Evolutionary conservation across 306 rosid species (phyloP), one percentile per base, ranked within the genome.

Genomic region (Dalbergia oliveri): DNA sequence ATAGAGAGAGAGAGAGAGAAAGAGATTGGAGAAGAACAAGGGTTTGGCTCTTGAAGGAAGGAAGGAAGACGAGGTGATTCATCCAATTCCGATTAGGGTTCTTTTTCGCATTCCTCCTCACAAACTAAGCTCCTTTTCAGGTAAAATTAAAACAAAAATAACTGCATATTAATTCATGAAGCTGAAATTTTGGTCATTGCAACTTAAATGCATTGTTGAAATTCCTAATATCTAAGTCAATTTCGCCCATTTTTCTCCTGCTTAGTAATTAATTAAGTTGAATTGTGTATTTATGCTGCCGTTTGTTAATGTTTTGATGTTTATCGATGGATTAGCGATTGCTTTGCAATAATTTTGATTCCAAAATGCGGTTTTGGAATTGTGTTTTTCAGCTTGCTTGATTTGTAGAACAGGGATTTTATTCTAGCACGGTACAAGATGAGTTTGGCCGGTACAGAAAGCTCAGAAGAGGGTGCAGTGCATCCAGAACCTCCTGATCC

Each of bases 401-500:
- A 65, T 70, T 4, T 56, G 63, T 76, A 69, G 78, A 58, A 16
- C 39, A 19, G 19, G 34, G 78, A 80, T 43, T 54, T n/a, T 70
- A 0, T 4, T 37, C 7, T 37, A 75, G 66, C 35, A 31, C 70
- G 63, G 67, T 49, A 71, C 43, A 79, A 26, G 66, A 83, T 79
- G 87, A 83, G 87, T 79, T 43, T 72, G 45, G 45, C 4, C 14
- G 59, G 59, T 4, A 56, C 70, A 12, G 86, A 59, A 72, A 73
- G 73, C 78, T 82, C 85, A 34, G 87, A 72, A 49, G 84, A 84
- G 14, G 85, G 72, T 72, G 58, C 31, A 4, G 72, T 69, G 62
- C 73, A 50, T 74, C 79, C 62, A 6, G 87, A 83, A 71, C 86
- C 87, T 58, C 87, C 87, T 11, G 90, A 88, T 84, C 88, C 92